Conservation (phyloP, 1,284 basidiomycete genomes). For the Melanopsichium pennsylvanicum region DNA sequence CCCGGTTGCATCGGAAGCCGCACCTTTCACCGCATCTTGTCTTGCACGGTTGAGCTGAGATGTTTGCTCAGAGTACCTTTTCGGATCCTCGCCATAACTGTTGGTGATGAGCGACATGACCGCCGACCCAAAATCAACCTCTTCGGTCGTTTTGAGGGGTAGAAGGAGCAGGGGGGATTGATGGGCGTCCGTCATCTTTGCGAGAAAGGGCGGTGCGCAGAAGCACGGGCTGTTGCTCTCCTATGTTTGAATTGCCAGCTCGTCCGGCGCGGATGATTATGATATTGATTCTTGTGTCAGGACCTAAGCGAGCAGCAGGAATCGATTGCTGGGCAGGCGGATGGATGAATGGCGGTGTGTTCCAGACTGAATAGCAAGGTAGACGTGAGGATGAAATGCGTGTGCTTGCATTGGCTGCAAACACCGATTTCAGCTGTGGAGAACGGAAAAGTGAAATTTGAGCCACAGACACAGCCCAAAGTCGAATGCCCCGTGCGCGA, state of each 20-base stretch:
- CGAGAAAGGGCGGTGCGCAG: background rate
- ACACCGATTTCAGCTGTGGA: background rate
- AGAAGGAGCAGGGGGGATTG: constrained; percentile 56
- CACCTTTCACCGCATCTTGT: constrained; percentile 94
- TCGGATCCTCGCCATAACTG: constrained; percentile 92
- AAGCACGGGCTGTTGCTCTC: background rate
- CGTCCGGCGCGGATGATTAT: background rate
- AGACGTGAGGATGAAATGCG: background rate
- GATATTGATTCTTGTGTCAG: too few relatives aligned
- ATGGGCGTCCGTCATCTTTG: constrained; percentile 42
- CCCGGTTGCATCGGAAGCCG: constrained; percentile 73
- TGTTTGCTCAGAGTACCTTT: constrained; percentile 84
- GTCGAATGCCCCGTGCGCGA: constrained; percentile 9
- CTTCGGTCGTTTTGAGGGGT: constrained; percentile 70
- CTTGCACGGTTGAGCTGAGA: constrained; percentile 84
- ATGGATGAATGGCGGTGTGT: background rate
- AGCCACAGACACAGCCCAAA: constrained; percentile 9
- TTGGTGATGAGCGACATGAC: constrained; percentile 85
- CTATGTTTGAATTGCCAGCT: too few relatives aligned
- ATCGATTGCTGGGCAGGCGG: too few relatives aligned
- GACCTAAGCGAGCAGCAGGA: too few relatives aligned
- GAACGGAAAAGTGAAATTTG: constrained; percentile 19
- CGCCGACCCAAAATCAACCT: constrained; percentile 87
- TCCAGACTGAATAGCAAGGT: too few relatives aligned
- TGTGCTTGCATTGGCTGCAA: constrained; percentile 7